A percentile compares a stretch with the other conserved stretches of the same genome.
Evolutionary conservation across 805 yeast genomes (phyloP).

Genomic region (Saturnispora sanitii): DNA sequence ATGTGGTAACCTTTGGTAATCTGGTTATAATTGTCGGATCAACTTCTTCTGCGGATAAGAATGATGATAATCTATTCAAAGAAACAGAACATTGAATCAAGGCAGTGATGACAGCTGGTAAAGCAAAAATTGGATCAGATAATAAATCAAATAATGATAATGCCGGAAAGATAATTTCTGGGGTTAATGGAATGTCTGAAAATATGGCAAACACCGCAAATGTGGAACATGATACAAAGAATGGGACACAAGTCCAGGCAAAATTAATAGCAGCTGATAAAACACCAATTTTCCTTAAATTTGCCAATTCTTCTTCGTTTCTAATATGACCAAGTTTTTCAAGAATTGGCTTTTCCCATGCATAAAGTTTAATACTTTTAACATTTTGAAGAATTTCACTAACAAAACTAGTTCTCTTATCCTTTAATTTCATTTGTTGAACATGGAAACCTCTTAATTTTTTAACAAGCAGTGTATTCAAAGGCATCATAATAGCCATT

Average conservation of each 20-base stretch:
- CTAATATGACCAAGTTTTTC: slow-evolving; percentile 41
- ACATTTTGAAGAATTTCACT: slow-evolving; percentile 51
- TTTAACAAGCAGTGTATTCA: slow-evolving; percentile 40
- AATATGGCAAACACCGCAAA: slow-evolving; percentile 44
- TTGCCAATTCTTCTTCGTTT: slow-evolving; percentile 47
- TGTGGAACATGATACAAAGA: slow-evolving; percentile 52
- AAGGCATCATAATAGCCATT: slow-evolving; percentile 47
- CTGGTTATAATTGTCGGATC: slow-evolving; percentile 29
- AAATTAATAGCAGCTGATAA: slow-evolving; percentile 39
- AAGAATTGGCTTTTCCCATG: slow-evolving; percentile 62
- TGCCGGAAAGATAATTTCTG: slow-evolving; percentile 64
- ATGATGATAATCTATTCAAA: slow-evolving; percentile 40
- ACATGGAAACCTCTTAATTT: slow-evolving; percentile 37
- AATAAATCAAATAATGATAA: slow-evolving; percentile 49
- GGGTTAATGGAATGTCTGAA: slow-evolving; percentile 42
- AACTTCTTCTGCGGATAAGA: slow-evolving; percentile 34
- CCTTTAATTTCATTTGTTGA: slow-evolving; percentile 54
- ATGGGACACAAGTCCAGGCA: slow-evolving; percentile 57
- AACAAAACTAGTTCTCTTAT: slow-evolving; percentile 47
- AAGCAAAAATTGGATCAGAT: slow-evolving; percentile 46
- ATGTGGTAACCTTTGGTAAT: slow-evolving; percentile 16
- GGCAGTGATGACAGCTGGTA: slow-evolving; percentile 49
- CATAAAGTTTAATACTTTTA: slow-evolving; percentile 56
- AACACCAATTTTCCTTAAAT: slow-evolving; percentile 39
- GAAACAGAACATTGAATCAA: slow-evolving; percentile 53